Evolutionary conservation across 768 basidiomycete genomes (phyloP).

Genomic region (Agrocybe chaxingu): DNA sequence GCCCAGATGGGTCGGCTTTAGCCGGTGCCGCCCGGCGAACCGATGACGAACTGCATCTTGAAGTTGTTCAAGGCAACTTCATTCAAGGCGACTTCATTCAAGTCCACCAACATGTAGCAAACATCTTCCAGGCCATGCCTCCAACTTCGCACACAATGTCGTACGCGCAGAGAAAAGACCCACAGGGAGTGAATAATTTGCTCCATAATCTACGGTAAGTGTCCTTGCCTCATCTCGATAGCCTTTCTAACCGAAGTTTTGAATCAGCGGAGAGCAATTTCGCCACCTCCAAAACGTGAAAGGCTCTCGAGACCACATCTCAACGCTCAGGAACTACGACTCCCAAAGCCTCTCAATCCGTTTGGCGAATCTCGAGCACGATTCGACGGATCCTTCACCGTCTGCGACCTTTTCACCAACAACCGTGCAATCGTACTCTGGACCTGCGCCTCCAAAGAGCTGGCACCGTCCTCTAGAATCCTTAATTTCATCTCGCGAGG

Average conservation of each 20-base stretch:
- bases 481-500: slow-evolving; percentile 13
- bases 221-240: background rate
- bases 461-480: slow-evolving; percentile 1
- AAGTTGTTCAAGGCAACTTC: too few relatives aligned
- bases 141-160: slow-evolving; percentile 1
- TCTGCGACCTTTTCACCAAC: background rate
- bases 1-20: too few relatives aligned
- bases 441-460: background rate
- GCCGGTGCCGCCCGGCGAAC: too few relatives aligned
- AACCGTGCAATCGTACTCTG: too few relatives aligned
- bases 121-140: too few relatives aligned
- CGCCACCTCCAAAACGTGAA: slow-evolving; percentile 58
- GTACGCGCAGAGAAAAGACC: slow-evolving; percentile 1
- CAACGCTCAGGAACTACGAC: slow-evolving; percentile 28
- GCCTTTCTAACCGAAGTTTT: background rate
- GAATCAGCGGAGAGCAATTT: slow-evolving; percentile 65
- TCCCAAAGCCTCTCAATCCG: slow-evolving; percentile 43
- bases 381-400: slow-evolving; percentile 4
- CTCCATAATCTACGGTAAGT: slow-evolving; percentile 50
- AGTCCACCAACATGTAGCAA: too few relatives aligned
- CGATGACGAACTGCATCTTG: too few relatives aligned
- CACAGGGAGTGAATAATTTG: slow-evolving; percentile 36
- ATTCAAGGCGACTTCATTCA: too few relatives aligned
- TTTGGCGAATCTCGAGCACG: slow-evolving; percentile 26
- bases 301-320: slow-evolving; percentile 29